Evolutionary conservation across 2,329 filamentous ascomycete genomes (phyloP).

Genomic region (Dothideomycetes sp.): DNA sequence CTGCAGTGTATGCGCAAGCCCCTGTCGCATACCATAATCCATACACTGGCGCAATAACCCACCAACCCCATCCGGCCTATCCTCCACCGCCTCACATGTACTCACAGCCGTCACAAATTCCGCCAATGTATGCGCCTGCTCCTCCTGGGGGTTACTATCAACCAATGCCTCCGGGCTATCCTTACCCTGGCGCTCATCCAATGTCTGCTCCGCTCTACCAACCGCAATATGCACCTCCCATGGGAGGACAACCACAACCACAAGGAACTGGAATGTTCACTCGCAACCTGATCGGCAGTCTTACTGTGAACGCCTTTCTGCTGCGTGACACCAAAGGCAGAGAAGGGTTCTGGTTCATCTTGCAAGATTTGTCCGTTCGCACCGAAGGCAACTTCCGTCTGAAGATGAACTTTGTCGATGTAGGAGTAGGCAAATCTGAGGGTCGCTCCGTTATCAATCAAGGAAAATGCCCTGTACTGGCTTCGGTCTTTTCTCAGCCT

Average conservation of each 20-base stretch:
- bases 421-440: conserved; percentile 45
- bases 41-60: conserved; percentile 1
- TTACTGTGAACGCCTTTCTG: conserved; percentile 79
- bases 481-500: conserved; percentile 73
- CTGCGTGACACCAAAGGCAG: conserved; percentile 70
- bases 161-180: conserved; percentile 11
- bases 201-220: conserved; percentile 8
- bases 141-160: conserved; percentile 5
- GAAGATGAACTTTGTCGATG: conserved; percentile 74
- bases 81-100: conserved; percentile 1
- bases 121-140: conserved; percentile 2
- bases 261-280: conserved; percentile 79
- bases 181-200: conserved; percentile 12
- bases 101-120: not conserved
- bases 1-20: conserved; percentile 18
- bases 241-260: conserved; percentile 3
- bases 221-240: not conserved
- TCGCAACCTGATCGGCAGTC: conserved; percentile 84
- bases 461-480: conserved; percentile 70
- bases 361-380: conserved; percentile 89
- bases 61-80: not conserved
- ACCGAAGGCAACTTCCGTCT: conserved; percentile 82
- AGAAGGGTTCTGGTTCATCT: conserved; percentile 90
- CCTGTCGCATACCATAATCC: conserved; percentile 6
- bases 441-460: conserved; percentile 49